A percentile compares a stretch with the other conserved stretches of the same genome.
phyloP scores from a whole-genome alignment of 768 basidiomycete species.

The Mycena crocata region DNA sequence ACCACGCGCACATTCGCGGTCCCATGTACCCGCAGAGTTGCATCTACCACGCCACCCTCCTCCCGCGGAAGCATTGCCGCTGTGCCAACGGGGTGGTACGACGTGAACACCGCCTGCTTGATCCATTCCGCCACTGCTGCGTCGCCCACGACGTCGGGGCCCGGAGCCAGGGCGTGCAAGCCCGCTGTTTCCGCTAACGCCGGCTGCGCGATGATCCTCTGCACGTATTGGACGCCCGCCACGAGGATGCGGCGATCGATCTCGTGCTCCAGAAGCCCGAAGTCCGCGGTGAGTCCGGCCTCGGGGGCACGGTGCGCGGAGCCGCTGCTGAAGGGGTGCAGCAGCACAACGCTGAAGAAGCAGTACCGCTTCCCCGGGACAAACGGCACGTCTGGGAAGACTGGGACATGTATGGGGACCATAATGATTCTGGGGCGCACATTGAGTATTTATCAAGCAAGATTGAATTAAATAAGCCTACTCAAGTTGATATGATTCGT shows the following conservation, averaged over 20 bases:
- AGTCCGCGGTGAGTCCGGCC: too few relatives aligned
- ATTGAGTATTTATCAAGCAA: too few relatives aligned
- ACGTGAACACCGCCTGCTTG: conserved; percentile 23
- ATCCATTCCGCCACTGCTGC: conserved; percentile 41
- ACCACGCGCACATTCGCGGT: conserved; percentile 40
- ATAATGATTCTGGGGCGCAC: too few relatives aligned
- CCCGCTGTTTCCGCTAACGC: conserved; percentile 18
- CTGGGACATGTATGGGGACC: too few relatives aligned
- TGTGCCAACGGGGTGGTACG: conserved; percentile 36
- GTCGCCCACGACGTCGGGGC: conserved; percentile 40
- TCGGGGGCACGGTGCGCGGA: too few relatives aligned
- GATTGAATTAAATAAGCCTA: too few relatives aligned
- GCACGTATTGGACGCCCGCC: conserved; percentile 16
- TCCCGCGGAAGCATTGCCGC: conserved; percentile 51
- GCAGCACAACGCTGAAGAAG: too few relatives aligned
- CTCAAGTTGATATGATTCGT: conserved; percentile 11
- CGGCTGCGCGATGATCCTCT: conserved; percentile 9
- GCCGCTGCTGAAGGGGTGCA: too few relatives aligned
- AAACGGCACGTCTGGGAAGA: too few relatives aligned
- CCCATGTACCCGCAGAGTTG: conserved; percentile 46
- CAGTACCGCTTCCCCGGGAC: too few relatives aligned
- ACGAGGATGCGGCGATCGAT: conserved; percentile 20
- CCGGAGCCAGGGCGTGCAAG: conserved; percentile 39
- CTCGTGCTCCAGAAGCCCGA: too few relatives aligned
- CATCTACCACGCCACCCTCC: conserved; percentile 52